Evolutionary conservation across 495 filamentous ascomycete species (phyloP), one percentile per base, ranked within the genome.

Genomic region (Umbilicaria muhlenbergii): DNA sequence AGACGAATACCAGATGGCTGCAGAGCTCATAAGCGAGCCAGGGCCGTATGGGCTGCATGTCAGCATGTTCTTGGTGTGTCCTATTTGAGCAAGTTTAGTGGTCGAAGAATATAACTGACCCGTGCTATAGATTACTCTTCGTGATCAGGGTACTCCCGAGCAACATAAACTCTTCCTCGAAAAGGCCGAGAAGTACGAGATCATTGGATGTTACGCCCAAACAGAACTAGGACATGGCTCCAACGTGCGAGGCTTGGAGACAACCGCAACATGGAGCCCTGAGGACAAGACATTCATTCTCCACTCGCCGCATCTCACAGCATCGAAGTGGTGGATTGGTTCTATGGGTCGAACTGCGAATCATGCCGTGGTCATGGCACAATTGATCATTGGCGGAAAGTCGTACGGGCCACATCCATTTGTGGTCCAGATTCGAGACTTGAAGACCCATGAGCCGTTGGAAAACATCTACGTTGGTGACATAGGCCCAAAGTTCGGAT

Each of bases 261-360:
- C 81, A 14, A 80, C 75, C 11, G 81, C 80, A 13, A 81, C 73
- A 21, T 84, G 78, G 74, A 75, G 81, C 52, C 54, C 68, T 3
- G 59, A 73, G 12, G 71, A 80, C 51, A 76, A 81, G 59, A 80
- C 75, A 5, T 85, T 84, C 58, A 74, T 64, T 37, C 70, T 86
- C 39, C 71, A 80, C 51, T 79, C 77, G 0, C 81, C 81, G 0
- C 61, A 68, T 42, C 61, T 82, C 42, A 83, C 79, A 10, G 68
- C 78, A 13, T 74, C 74, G 33, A 86, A 86, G 55, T 86, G 80
- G 80, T 86, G 81, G 81, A 81, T 83, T 51, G 81, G 81, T 0
- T 78, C 75, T 18, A 64, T 84, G 5, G 81, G 81, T 38, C 59
- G 74, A n/a, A 74, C 76, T 10, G 80, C 81, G 15, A 86, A 82